phyloP scores from a whole-genome alignment of 805 yeast genomes.

The Yamadazyma sp. region DNA sequence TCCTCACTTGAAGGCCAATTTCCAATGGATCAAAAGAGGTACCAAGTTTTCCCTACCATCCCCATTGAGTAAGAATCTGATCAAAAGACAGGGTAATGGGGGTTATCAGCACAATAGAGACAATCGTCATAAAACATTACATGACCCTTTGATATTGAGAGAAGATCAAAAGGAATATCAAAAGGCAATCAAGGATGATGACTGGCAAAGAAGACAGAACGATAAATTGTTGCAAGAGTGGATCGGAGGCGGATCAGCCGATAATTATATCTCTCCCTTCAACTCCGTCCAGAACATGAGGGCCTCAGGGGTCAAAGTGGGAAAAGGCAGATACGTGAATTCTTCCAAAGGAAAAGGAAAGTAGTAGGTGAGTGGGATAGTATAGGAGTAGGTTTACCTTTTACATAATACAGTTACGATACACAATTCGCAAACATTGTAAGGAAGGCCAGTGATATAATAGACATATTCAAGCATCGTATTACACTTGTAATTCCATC shows the following conservation, averaged over 20 bases:
- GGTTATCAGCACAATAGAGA: slow-evolving; percentile 74
- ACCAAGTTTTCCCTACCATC: slow-evolving; percentile 76
- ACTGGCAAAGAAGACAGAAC: slow-evolving; percentile 81
- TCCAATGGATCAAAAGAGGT: slow-evolving; percentile 93
- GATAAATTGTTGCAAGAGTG: slow-evolving; percentile 85
- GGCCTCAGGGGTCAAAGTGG: slow-evolving; percentile 73
- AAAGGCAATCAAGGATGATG: slow-evolving; percentile 82
- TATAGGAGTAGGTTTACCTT: too few species aligned
- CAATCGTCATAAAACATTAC: slow-evolving; percentile 49
- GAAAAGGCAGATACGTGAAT: slow-evolving; percentile 80
- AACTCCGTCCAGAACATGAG: slow-evolving; percentile 38
- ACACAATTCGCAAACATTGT: too few species aligned
- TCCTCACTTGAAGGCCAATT: slow-evolving; percentile 86
- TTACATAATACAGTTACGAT: too few species aligned
- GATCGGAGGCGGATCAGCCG: slow-evolving; percentile 94
- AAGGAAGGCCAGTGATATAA: too few species aligned
- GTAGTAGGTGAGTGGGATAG: background rate
- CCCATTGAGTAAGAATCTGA: slow-evolving; percentile 81
- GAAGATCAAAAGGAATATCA: slow-evolving; percentile 95
- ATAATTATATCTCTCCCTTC: slow-evolving; percentile 87
- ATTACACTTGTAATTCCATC: too few species aligned
- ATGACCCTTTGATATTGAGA: slow-evolving; percentile 59
- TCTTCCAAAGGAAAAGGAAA: slow-evolving; percentile 42
- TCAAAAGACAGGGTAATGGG: slow-evolving; percentile 71
- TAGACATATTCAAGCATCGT: too few species aligned